These are phyloP conservation scores for Middelhovenomyces tepae DNA, from an alignment of 805 yeast species.

Conservation along the genomic window DNA sequence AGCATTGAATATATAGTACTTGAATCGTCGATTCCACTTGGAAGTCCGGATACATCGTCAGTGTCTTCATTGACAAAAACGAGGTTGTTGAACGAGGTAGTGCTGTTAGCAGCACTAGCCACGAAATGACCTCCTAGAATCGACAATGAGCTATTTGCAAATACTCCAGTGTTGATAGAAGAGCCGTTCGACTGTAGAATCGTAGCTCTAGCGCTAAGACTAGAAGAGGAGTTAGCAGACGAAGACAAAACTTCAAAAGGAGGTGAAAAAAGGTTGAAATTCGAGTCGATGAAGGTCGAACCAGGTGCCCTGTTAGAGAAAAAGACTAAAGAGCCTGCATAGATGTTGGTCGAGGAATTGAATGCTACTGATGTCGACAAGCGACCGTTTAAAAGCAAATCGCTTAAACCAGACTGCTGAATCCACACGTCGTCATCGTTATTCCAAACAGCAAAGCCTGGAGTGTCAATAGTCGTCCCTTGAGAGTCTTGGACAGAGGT, in stretches of 20 bases:
- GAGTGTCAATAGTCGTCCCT: slow-evolving; percentile 3
- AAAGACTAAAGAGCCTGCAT: slow-evolving; percentile 25
- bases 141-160: slow-evolving; percentile 40
- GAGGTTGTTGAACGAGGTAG: slow-evolving; percentile 21
- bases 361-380: slow-evolving; percentile 9
- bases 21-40: slow-evolving; percentile 11
- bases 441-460: slow-evolving; percentile 19
- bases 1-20: slow-evolving; percentile 20
- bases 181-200: slow-evolving; percentile 14
- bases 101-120: slow-evolving; percentile 24
- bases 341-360: slow-evolving; percentile 12
- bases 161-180: slow-evolving; percentile 30
- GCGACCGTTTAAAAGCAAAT: slow-evolving; percentile 9
- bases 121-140: slow-evolving; percentile 54
- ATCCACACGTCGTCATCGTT: slow-evolving; percentile 15
- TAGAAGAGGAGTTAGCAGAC: too few species aligned
- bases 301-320: slow-evolving; percentile 23
- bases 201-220: slow-evolving; percentile 12
- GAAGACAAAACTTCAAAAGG: too few species aligned
- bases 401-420: slow-evolving; percentile 10
- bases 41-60: slow-evolving; percentile 18
- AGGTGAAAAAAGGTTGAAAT: slow-evolving; percentile 13
- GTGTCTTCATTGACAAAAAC: slow-evolving; percentile 23
- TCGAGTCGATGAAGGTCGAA: slow-evolving; percentile 13
- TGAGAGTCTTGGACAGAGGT: slow-evolving; percentile 10